phyloP scores from a whole-genome alignment of 257 asterid genomes.

The Asclepias syriaca region DNA sequence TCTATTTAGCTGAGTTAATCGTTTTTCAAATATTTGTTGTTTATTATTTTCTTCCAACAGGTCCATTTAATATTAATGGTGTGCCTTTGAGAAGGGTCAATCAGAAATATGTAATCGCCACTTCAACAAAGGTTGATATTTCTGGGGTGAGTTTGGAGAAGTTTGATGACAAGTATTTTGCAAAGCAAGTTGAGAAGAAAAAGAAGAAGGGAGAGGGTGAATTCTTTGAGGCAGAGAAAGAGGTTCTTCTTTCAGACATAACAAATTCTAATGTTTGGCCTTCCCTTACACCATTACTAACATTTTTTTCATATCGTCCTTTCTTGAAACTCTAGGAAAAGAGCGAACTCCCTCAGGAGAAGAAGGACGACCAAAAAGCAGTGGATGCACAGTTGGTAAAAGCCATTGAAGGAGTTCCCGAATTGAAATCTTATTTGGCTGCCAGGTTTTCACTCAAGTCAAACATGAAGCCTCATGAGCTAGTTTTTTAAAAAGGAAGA shows the following conservation, averaged over 20 bases:
- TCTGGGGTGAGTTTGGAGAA: constrained; percentile 46
- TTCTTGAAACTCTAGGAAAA: constrained; percentile 34
- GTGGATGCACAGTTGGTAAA: constrained; percentile 7
- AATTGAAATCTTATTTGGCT: constrained; percentile 3
- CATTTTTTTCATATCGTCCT: too few relatives aligned
- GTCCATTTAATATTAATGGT: constrained; percentile 65
- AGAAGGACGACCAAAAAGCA: constrained; percentile 31
- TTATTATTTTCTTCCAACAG: constrained; percentile 10
- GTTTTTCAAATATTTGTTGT: background rate
- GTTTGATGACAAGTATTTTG: constrained; percentile 58
- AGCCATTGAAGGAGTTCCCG: constrained; percentile 10
- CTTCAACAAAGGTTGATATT: constrained; percentile 56
- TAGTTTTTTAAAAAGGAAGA: background rate
- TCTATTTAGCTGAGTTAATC: too few relatives aligned
- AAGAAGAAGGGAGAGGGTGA: constrained; percentile 46
- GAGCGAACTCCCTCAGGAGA: constrained; percentile 37
- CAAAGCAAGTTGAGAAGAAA: constrained; percentile 52
- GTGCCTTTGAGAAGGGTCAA: constrained; percentile 68
- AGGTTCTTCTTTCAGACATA: constrained; percentile 16
- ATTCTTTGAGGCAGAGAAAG: constrained; percentile 52
- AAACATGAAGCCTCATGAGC: constrained; percentile 5
- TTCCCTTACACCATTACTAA: background rate
- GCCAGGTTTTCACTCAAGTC: background rate
- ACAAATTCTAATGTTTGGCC: too few relatives aligned
- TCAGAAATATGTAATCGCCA: constrained; percentile 59